These are phyloP conservation scores for Gaeumannomyces sp. DNA, from an alignment of 2,329 filamentous ascomycete species.

Conservation along the genomic window DNA sequence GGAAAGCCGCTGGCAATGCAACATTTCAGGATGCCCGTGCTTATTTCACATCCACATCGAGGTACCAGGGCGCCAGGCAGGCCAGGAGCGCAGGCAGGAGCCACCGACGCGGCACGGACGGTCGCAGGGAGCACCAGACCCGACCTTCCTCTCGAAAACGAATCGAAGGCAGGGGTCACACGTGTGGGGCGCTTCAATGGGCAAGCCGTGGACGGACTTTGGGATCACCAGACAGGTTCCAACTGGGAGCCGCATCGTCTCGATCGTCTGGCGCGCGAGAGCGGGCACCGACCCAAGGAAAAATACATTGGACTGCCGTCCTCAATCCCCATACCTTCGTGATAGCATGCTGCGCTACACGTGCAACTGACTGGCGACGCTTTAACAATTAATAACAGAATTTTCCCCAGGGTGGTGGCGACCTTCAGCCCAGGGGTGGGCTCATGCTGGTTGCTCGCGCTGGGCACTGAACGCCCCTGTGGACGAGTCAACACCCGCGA, in stretches of 20 bases:
- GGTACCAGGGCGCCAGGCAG: too few relatives aligned
- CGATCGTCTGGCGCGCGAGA: background rate
- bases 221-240: background rate
- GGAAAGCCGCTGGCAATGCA: conserved; percentile 4
- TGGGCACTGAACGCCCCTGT: background rate
- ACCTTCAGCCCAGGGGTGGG: background rate
- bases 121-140: background rate
- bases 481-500: background rate
- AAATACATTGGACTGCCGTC: background rate
- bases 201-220: background rate
- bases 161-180: background rate
- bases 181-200: background rate
- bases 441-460: background rate
- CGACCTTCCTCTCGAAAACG: background rate
- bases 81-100: conserved; percentile 11
- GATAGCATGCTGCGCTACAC: background rate
- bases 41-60: conserved; percentile 4
- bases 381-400: background rate
- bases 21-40: conserved; percentile 8
- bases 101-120: background rate
- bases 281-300: background rate
- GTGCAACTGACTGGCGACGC: background rate
- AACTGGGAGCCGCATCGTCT: background rate
- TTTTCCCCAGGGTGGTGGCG: background rate
- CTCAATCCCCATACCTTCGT: background rate